These are phyloP conservation scores for Ophiostoma himal-ulmi DNA, from an alignment of 2,329 filamentous ascomycete genomes.

Conservation along the genomic window DNA sequence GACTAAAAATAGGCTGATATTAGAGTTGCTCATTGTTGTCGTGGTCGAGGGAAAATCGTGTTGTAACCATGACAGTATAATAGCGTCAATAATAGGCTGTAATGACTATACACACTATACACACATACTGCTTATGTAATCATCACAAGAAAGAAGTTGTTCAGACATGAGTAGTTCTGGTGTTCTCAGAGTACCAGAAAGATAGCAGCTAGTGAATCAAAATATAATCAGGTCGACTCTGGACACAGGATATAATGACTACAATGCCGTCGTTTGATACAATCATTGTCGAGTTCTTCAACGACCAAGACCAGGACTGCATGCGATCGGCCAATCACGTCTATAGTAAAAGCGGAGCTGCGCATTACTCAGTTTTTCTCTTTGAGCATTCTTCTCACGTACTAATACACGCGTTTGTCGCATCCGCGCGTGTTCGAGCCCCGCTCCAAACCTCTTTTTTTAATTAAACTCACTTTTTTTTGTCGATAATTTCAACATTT, in stretches of 20 bases:
- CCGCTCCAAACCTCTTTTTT: slow-evolving; percentile 22
- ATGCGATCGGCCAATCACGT: not conserved
- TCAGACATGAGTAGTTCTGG: not conserved
- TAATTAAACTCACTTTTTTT: slow-evolving; percentile 9
- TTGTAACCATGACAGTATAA: not conserved
- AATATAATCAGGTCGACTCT: no score
- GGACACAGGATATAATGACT: no score
- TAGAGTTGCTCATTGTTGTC: not conserved
- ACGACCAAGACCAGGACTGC: not conserved
- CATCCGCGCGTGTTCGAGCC: slow-evolving; percentile 26
- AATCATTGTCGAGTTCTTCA: not conserved
- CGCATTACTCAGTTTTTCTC: not conserved
- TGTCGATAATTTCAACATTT: not conserved
- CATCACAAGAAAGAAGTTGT: not conserved
- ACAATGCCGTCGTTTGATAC: no score
- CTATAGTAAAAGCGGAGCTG: not conserved
- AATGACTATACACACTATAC: not conserved
- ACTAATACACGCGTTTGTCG: slow-evolving; percentile 14
- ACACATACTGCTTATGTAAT: not conserved
- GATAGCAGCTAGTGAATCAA: no score
- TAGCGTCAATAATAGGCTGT: no score
- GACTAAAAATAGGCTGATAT: no score
- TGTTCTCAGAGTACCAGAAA: no score
- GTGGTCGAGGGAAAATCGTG: not conserved
- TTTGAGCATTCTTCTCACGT: not conserved